These are phyloP conservation scores for Gossypium longicalyx DNA, from an alignment of 345 rosid genomes.

Conservation along the genomic window DNA sequence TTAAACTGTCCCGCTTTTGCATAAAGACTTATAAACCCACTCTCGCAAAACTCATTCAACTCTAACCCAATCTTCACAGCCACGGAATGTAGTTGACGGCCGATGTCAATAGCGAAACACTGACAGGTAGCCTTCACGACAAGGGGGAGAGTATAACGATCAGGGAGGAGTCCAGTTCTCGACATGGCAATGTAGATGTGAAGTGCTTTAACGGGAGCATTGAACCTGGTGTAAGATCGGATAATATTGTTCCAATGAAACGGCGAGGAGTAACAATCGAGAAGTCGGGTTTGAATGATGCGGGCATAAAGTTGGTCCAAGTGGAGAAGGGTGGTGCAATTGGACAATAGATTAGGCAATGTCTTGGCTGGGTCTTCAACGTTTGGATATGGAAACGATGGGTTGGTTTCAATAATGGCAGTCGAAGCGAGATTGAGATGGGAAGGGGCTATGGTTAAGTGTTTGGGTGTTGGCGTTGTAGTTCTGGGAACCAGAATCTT, in stretches of 20 bases:
- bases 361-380: slow-evolving; percentile 28
- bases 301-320: slow-evolving; percentile 51
- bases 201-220: slow-evolving; percentile 48
- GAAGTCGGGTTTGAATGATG: slow-evolving; percentile 41
- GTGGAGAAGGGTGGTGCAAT: slow-evolving; percentile 36
- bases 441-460: slow-evolving; percentile 14
- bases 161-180: slow-evolving; percentile 51
- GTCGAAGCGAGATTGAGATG: slow-evolving; percentile 18
- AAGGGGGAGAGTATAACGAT: slow-evolving; percentile 69
- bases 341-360: slow-evolving; percentile 38
- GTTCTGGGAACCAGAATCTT: slow-evolving; percentile 10
- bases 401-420: slow-evolving; percentile 1
- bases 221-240: slow-evolving; percentile 56
- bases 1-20: slow-evolving; percentile 45
- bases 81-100: slow-evolving; percentile 58
- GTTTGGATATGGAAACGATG: slow-evolving; percentile 14
- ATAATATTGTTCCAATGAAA: slow-evolving; percentile 72
- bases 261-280: slow-evolving; percentile 32
- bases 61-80: slow-evolving; percentile 52
- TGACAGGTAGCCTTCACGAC: slow-evolving; percentile 51
- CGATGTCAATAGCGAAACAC: slow-evolving; percentile 32
- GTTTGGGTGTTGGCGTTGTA: background rate
- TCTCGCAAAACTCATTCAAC: slow-evolving; percentile 66
- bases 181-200: slow-evolving; percentile 48
- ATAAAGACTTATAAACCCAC: slow-evolving; percentile 59